A percentile compares a stretch with the other conserved stretches of the same genome.
Conservation (phyloP, 2,329 filamentous ascomycete genomes). For the Aspergillus eucalypticola region DNA sequence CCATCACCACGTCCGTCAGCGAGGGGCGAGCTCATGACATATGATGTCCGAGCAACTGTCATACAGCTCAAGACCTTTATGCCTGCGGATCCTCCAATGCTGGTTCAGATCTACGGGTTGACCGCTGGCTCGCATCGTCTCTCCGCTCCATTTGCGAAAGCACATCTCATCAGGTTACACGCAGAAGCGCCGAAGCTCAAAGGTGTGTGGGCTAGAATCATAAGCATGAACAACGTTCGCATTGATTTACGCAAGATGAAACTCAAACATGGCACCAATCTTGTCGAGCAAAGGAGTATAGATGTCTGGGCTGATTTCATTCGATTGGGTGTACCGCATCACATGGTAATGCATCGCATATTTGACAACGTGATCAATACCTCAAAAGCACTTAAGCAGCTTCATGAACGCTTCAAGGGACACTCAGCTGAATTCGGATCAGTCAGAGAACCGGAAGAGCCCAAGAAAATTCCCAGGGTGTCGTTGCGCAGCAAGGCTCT, state of each 20-base stretch:
- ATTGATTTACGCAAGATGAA: conserved; percentile 78
- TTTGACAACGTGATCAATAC: conserved; percentile 93
- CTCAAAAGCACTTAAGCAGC: conserved; percentile 80
- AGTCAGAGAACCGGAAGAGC: conserved; percentile 78
- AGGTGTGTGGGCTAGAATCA: conserved; percentile 79
- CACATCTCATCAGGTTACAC: conserved; percentile 79
- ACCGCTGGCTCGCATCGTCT: conserved; percentile 84
- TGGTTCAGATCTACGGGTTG: conserved; percentile 83
- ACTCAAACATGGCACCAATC: conserved; percentile 63
- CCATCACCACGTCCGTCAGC: conserved; percentile 30
- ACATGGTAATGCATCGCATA: conserved; percentile 83
- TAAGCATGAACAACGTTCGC: conserved; percentile 78
- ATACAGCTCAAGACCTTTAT: conserved; percentile 86
- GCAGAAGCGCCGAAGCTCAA: conserved; percentile 82
- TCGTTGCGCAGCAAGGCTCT: conserved; percentile 79
- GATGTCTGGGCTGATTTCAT: conserved; percentile 85
- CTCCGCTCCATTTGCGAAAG: conserved; percentile 77
- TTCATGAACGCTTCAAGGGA: conserved; percentile 90
- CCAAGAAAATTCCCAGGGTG: conserved; percentile 83
- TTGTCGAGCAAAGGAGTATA: conserved; percentile 75
- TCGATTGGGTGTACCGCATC: conserved; percentile 83
- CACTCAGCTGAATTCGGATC: conserved; percentile 86
- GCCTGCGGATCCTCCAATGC: conserved; percentile 84
- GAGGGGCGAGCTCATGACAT: conserved; percentile 67
- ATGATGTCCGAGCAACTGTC: conserved; percentile 79